Evolutionary conservation across 441 rosid genomes (phyloP).

Genomic region (Aquilaria agallochum): DNA sequence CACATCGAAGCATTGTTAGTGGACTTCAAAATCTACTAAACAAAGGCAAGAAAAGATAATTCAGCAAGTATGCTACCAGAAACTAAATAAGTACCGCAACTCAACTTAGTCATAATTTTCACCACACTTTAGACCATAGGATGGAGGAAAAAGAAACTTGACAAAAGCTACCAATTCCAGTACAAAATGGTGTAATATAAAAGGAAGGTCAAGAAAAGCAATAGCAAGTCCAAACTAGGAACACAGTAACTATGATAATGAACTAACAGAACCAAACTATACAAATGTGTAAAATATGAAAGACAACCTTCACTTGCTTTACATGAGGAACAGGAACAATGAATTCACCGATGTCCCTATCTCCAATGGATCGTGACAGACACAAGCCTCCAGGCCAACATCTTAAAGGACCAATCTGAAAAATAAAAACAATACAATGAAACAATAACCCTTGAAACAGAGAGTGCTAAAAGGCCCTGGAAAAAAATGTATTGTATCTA

Average conservation of each 20-base stretch:
- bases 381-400: constrained; percentile 99
- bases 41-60: too few species aligned
- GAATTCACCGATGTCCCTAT: constrained; percentile 92
- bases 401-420: constrained; percentile 95
- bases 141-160: not conserved
- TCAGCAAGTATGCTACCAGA: too few species aligned
- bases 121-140: not conserved
- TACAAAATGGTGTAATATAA: too few species aligned
- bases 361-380: constrained; percentile 99
- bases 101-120: too few species aligned
- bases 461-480: not conserved
- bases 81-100: too few species aligned
- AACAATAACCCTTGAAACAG: constrained; percentile 14
- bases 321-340: constrained; percentile 98
- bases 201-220: constrained; percentile 2
- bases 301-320: constrained; percentile 95
- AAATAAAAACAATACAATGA: constrained; percentile 20
- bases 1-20: too few species aligned
- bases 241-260: constrained; percentile 5
- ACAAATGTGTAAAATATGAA: constrained; percentile 1
- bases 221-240: not conserved
- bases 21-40: too few species aligned
- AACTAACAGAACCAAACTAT: constrained; percentile 1
- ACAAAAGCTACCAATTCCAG: not conserved
- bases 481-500: not conserved